These are phyloP conservation scores for Curvularia lunata DNA, from an alignment of 2,329 filamentous ascomycete species.

Conservation along the genomic window DNA sequence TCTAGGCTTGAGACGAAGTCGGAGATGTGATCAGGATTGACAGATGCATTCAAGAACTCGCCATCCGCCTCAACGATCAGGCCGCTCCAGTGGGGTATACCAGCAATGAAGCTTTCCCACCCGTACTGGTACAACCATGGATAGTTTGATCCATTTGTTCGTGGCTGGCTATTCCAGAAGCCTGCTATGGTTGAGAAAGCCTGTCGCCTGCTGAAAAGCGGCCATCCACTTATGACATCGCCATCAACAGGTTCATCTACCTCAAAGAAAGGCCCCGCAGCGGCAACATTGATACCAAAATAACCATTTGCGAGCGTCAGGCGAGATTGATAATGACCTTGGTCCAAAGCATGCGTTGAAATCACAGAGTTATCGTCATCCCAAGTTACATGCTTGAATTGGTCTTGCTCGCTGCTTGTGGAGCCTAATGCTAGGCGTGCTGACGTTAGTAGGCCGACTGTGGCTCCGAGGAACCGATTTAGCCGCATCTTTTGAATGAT, in stretches of 20 bases:
- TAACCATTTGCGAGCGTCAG: constrained; percentile 64
- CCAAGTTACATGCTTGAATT: constrained; percentile 59
- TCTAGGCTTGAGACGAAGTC: constrained; percentile 67
- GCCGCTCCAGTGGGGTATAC: constrained; percentile 72
- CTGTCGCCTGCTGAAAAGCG: constrained; percentile 67
- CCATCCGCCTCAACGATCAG: constrained; percentile 63
- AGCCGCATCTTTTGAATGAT: constrained; percentile 10
- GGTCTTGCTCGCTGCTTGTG: constrained; percentile 30
- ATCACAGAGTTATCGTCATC: constrained; percentile 65
- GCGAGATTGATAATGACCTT: constrained; percentile 66
- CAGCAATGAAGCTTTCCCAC: constrained; percentile 72
- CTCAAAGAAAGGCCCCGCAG: constrained; percentile 68
- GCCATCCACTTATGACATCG: constrained; percentile 70
- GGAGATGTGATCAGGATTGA: constrained; percentile 64
- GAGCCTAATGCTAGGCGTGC: constrained; percentile 14
- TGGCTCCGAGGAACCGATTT: constrained; percentile 9
- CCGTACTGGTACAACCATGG: constrained; percentile 73
- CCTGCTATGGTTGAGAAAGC: constrained; percentile 72
- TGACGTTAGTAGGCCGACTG: constrained; percentile 22
- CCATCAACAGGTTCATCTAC: constrained; percentile 58
- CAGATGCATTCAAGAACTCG: constrained; percentile 65
- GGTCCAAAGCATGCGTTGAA: constrained; percentile 60
- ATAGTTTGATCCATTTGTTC: constrained; percentile 67
- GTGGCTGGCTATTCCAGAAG: constrained; percentile 68
- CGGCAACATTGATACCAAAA: constrained; percentile 67